Evolutionary conservation across 768 basidiomycete species (phyloP).

Genomic region (Boletus fagicola): DNA sequence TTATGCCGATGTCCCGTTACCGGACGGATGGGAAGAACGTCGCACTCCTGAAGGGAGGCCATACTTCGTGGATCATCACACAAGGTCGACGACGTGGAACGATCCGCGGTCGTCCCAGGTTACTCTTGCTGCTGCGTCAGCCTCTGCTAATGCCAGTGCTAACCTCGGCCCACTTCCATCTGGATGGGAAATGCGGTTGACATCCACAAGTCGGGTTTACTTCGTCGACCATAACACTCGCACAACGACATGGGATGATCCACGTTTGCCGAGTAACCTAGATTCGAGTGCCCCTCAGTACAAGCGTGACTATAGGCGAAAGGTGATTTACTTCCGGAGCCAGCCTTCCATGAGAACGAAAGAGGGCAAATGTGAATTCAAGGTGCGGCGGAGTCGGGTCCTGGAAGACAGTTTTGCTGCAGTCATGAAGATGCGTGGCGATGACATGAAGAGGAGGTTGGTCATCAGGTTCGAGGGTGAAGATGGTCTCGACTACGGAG

Average conservation of each 20-base stretch:
- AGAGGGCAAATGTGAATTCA: conserved; percentile 84
- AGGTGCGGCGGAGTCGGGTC: conserved; percentile 74
- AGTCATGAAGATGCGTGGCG: conserved; percentile 76
- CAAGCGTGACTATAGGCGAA: conserved; percentile 89
- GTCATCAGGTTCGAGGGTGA: conserved; percentile 79
- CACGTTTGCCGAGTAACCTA: conserved; percentile 75
- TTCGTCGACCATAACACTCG: conserved; percentile 91
- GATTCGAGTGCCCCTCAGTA: conserved; percentile 93
- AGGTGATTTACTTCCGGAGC: conserved; percentile 89
- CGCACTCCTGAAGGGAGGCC: conserved; percentile 83
- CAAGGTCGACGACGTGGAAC: conserved; percentile 87
- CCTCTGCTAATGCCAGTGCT: conserved; percentile 46
- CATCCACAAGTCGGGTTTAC: conserved; percentile 80
- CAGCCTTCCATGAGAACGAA: conserved; percentile 80
- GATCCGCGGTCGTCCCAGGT: conserved; percentile 68
- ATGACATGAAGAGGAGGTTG: conserved; percentile 66
- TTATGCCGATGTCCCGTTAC: conserved; percentile 69
- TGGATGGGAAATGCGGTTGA: conserved; percentile 95
- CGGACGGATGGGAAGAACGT: conserved; percentile 90
- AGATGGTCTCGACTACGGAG: conserved; percentile 77
- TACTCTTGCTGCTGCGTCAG: conserved; percentile 43
- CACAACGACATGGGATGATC: conserved; percentile 93
- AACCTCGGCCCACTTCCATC: conserved; percentile 81
- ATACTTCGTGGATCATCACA: conserved; percentile 74
- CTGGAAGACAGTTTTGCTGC: conserved; percentile 86